Evolutionary conservation across 768 basidiomycete genomes (phyloP), one percentile per base, ranked within the genome.

Genomic region (Solioccasus polychromus): DNA sequence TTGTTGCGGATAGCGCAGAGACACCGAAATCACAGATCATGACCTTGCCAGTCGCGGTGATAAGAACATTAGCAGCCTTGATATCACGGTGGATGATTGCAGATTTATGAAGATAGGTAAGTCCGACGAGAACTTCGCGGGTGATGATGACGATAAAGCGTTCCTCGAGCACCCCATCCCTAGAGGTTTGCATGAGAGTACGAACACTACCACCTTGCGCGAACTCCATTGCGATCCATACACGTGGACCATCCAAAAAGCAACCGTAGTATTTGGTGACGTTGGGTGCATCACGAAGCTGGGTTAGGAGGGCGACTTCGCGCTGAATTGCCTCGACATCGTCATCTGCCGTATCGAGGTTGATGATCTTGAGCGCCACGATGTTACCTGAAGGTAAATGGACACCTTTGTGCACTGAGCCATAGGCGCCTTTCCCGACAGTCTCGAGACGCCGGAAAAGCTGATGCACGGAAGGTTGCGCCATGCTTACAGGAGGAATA

Each of bases 221-320:
- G 57, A 85, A 84, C 64, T 99, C 96, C 96, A 99, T 99, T 29
- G 86, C 91, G 55, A 99, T 98, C 94, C 96, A 99, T 9, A 99
- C 92, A 39, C 91, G 88, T 23, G 92, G 89, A 0, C 93, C 94
- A 61, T 95, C 88, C 62, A 96, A 78, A 68, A 89, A 85, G 69
- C 92, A 96, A n/a, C 92, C 95, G 67, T 85, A 96, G 71, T 99
- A 99, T 58, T 90, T 80, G 19, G 90, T 97, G 59, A 96, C 82
- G 61, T 94, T 94, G 23, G 89, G 85, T 1, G 88, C 89, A 47
- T 92, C 91, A 18, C 91, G 76, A 25, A 98, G 78, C 61, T 95
- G 92, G 35, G 87, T 84, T 17, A 98, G 76, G 40, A 99, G 80
- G 9, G 92, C 83, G 24, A 99, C 92, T 68, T 98, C 96, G 50